Evolutionary conservation across 1,139 yeast genomes (phyloP), one percentile per base, ranked within the genome.

Genomic region (Diutina sp.): DNA sequence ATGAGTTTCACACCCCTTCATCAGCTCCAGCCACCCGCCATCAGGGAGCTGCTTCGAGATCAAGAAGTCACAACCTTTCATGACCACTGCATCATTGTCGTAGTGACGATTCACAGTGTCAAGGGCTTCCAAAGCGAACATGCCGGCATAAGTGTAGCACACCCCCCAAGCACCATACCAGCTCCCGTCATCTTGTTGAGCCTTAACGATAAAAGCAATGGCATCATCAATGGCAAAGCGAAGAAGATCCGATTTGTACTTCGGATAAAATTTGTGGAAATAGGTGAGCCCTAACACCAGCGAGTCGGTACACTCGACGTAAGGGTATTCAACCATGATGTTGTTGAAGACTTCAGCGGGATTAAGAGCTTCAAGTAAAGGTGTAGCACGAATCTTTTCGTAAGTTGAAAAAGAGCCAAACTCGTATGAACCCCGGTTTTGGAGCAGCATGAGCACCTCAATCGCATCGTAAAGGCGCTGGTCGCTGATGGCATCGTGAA

Each of bases 121-220:
- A 56, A 93, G 75, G 0, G 99, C 98, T 64, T 95, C 99, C 41
- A 93, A 71, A 0, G 99, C 99, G 79, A 95, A 95, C 99, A 95
- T 95, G 1, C 93, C 87, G 0, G 99, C 98, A 70, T 95, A 95
- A 0, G 97, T 89, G 67, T 80, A 90, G 66, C 99, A 95, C 11
- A 95, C 86, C 51, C 99, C 99, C 99, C 99, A 95, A 51, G 91
- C 85, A 1, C 99, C 99, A 67, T 91, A 95, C 98, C 99, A 95
- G 9, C 96, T 85, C 0, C 99, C 99, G 67, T 93, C 97, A 0
- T 67, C 66, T 53, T 77, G 74, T 69, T 95, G 99, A 1, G 80
- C 79, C 4, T 73, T 68, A 56, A 80, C 79, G 55, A 95, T 89
- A 64, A 85, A 95, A 3, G 78, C 71, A 16, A 89, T 77, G 0